Percentiles rank a stretch among this genome's conserved stretches.
Evolutionary conservation across 345 rosid genomes (phyloP).

Genomic region (Linum usitatissimum): DNA sequence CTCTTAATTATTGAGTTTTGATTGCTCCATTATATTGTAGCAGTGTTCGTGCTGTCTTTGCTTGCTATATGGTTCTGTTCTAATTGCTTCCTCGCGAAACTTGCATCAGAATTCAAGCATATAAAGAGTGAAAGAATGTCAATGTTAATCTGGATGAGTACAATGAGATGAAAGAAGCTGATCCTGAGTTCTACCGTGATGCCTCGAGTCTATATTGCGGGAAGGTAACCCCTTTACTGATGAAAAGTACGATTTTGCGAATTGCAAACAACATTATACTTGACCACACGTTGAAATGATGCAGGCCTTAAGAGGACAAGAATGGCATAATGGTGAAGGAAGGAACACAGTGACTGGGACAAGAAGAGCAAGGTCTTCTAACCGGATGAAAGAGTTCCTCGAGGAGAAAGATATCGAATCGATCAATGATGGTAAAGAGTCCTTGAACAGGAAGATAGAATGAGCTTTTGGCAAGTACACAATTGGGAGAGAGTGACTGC

Average conservation of each 20-base stretch:
- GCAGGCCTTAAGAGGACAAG: slow-evolving; percentile 73
- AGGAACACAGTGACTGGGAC: slow-evolving; percentile 61
- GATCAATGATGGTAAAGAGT: slow-evolving; percentile 94
- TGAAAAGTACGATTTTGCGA: slow-evolving; percentile 3
- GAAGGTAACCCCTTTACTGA: slow-evolving; percentile 37
- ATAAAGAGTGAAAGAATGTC: slow-evolving; percentile 72
- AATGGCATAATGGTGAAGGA: slow-evolving; percentile 81
- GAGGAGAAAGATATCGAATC: slow-evolving; percentile 97
- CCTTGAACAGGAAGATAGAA: slow-evolving; percentile 97
- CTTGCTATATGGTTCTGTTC: background rate
- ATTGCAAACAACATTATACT: background rate
- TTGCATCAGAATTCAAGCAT: slow-evolving; percentile 16
- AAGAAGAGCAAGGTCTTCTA: slow-evolving; percentile 61
- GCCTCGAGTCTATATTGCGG: slow-evolving; percentile 89
- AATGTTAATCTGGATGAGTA: slow-evolving; percentile 70
- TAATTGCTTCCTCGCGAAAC: background rate
- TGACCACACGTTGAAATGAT: slow-evolving; percentile 8
- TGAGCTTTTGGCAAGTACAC: slow-evolving; percentile 96
- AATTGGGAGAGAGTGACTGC: no score
- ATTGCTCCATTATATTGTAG: background rate
- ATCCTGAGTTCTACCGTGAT: slow-evolving; percentile 93
- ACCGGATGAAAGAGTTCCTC: slow-evolving; percentile 77
- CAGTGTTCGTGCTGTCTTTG: background rate
- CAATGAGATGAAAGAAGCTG: slow-evolving; percentile 90
- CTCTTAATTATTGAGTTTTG: background rate